Percentiles rank a stretch among this genome's conserved stretches.
phyloP scores from a whole-genome alignment of 805 yeast species.

The Starmerella powellii region DNA sequence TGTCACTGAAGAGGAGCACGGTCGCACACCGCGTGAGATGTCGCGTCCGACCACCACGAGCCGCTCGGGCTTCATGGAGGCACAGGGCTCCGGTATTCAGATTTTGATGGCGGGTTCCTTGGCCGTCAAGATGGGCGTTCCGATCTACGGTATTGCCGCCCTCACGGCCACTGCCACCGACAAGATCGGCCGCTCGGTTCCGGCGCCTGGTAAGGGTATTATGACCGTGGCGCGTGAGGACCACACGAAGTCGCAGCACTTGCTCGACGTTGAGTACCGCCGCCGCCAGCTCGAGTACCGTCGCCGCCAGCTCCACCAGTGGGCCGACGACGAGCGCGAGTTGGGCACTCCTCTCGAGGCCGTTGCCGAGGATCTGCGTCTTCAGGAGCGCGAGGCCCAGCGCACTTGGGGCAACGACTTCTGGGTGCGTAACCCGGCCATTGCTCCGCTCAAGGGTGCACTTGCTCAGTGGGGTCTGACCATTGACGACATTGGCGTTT shows the following conservation, averaged over 20 bases:
- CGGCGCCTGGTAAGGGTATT: constrained; percentile 99
- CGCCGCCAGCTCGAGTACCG: constrained; percentile 78
- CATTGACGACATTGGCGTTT: constrained; percentile 88
- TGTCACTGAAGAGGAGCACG: constrained; percentile 75
- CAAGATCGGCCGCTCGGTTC: constrained; percentile 96
- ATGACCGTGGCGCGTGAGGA: constrained; percentile 95
- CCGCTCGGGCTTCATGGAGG: constrained; percentile 97
- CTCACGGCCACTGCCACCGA: constrained; percentile 94
- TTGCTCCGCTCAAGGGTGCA: constrained; percentile 94
- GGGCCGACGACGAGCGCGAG: constrained; percentile 67
- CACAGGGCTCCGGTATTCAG: constrained; percentile 98
- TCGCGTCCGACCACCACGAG: constrained; percentile 95
- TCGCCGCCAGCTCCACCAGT: constrained; percentile 58
- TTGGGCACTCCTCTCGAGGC: constrained; percentile 82
- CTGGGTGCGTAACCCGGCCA: constrained; percentile 80
- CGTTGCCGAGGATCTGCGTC: constrained; percentile 68
- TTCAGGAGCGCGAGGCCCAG: constrained; percentile 80
- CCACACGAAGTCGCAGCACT: constrained; percentile 48
- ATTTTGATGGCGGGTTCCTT: constrained; percentile 88
- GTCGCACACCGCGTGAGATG: constrained; percentile 97
- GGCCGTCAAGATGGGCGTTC: constrained; percentile 97
- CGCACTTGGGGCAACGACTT: constrained; percentile 92
- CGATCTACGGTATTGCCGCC: constrained; percentile 90
- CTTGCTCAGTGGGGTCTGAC: constrained; percentile 87
- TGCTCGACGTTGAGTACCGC: constrained; percentile 80